Percentiles rank a stretch among this genome's conserved stretches.
Evolutionary conservation across 1,139 yeast species (phyloP).

Genomic region (Saccharomyces hybrid): DNA sequence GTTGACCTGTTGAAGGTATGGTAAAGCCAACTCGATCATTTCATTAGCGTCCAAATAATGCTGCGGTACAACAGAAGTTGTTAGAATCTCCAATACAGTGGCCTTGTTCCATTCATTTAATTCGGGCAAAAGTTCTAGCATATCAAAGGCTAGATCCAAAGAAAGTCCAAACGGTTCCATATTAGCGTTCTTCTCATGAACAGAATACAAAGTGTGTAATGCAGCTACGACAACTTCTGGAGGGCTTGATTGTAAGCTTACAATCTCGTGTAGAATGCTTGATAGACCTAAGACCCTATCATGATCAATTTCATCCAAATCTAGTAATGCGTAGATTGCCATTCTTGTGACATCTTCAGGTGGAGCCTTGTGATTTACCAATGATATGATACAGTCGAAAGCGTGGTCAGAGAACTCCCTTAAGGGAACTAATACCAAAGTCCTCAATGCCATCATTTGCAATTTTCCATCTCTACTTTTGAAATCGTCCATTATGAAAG

Average conservation of each 20-base stretch:
- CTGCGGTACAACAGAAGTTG: conserved; percentile 64
- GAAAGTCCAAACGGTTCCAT: conserved; percentile 31
- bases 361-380: conserved; percentile 44
- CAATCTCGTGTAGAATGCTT: conserved; percentile 44
- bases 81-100: conserved; percentile 57
- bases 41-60: conserved; percentile 55
- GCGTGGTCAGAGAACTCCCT: conserved; percentile 46
- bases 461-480: conserved; percentile 37
- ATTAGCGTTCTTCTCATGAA: conserved; percentile 45
- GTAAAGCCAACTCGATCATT: conserved; percentile 60
- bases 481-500: conserved; percentile 49
- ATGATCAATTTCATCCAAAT: conserved; percentile 52
- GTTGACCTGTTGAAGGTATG: conserved; percentile 75
- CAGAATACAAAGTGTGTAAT: conserved; percentile 57
- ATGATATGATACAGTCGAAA: conserved; percentile 33
- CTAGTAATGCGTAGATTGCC: conserved; percentile 65
- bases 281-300: conserved; percentile 38
- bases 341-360: conserved; percentile 54
- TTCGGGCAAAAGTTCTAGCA: conserved; percentile 20
- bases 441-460: conserved; percentile 53
- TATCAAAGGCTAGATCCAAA: conserved; percentile 16
- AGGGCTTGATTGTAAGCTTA: conserved; percentile 25
- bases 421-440: conserved; percentile 53
- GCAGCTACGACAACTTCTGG: conserved; percentile 58
- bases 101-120: conserved; percentile 73